Evolutionary conservation across 2,329 filamentous ascomycete species (phyloP), one percentile per base, ranked within the genome.

Genomic region (Nemania sp.): DNA sequence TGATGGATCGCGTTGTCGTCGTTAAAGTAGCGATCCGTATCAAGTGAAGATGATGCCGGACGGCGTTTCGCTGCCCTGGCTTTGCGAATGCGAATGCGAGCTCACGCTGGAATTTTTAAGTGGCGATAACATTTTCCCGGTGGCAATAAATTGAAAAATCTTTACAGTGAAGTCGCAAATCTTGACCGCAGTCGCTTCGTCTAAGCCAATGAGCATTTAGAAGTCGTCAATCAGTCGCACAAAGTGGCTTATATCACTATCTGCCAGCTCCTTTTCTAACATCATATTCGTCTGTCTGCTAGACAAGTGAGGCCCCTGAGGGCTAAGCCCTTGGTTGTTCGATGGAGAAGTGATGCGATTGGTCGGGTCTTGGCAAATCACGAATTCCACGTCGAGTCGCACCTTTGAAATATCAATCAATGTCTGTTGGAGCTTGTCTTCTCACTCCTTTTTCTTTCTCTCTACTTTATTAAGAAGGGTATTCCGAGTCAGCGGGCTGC

Each of bases 1-100:
- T 63, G 51, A 48, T 40, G 25, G 34, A 17, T 29, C 50, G 50
- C 12, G 11, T 46, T 18, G 45, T 57, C 13, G 53, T 54, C 13
- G 61, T 61, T 18, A 61, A 54, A 57, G 53, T 49, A 20, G 35
- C 12, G 17, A 54, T 63, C 34, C 48, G 35, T 48, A 53, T 58
- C 54, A 42, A 54, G 25, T 39, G 29, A 54, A 18, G 11, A 40
- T 45, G 2, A 20, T 34, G 5, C 21, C 21, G 32, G 35, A 34
- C 5, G 13, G 12, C 2, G 21, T 21, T 20, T 48, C 2, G 5
- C 20, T 45, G 5, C n/a, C 25, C 10, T n/a, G 37, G 2, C 9
- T 46, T 21, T 25, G n/a, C n/a, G n/a, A n/a, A n/a, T n/a, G n/a
- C n/a, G n/a, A n/a, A n/a, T n/a, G n/a, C n/a, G 13, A n/a, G 4